Percentiles rank a stretch among this genome's conserved stretches.
These are phyloP conservation scores for Helicocarpus griseus DNA, from an alignment of 2,329 filamentous ascomycete species.

Conservation along the genomic window DNA sequence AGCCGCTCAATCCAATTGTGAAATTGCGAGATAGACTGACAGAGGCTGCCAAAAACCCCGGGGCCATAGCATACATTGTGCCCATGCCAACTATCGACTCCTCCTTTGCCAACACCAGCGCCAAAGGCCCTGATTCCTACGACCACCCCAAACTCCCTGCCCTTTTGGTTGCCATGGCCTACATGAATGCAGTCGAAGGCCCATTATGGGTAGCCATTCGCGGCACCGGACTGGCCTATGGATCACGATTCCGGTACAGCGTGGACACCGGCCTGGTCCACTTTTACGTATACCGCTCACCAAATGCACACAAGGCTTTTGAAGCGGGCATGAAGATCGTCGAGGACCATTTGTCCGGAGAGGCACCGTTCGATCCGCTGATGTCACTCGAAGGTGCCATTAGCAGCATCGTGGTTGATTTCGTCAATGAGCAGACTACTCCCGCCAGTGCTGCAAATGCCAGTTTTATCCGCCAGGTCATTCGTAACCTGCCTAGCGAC, in stretches of 20 bases:
- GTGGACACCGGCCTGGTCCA: conserved; percentile 70
- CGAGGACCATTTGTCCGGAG: conserved; percentile 61
- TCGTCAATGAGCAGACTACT: conserved; percentile 82
- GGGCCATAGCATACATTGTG: conserved; percentile 66
- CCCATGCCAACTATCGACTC: conserved; percentile 90
- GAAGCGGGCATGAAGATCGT: conserved; percentile 66
- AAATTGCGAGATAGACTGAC: conserved; percentile 63
- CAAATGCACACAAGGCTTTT: conserved; percentile 81
- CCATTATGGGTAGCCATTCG: conserved; percentile 90
- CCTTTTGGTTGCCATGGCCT: conserved; percentile 77
- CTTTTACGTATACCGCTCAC: conserved; percentile 82
- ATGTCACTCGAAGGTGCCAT: conserved; percentile 76
- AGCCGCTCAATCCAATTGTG: conserved; percentile 59
- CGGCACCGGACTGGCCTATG: conserved; percentile 88
- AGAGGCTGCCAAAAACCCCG: conserved; percentile 62
- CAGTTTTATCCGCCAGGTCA: conserved; percentile 73
- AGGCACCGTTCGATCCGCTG: conserved; percentile 62
- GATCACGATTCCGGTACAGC: conserved; percentile 67
- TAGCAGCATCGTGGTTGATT: conserved; percentile 73
- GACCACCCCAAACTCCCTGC: conserved; percentile 70
- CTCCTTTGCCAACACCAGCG: conserved; percentile 71
- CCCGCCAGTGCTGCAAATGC: conserved; percentile 72
- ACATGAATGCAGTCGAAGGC: conserved; percentile 87
- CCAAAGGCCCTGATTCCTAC: conserved; percentile 64
- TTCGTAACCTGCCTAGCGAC: conserved; percentile 64